Evolutionary conservation across 2,329 filamentous ascomycete genomes (phyloP).

Genomic region (Rhynchosporium secalis): DNA sequence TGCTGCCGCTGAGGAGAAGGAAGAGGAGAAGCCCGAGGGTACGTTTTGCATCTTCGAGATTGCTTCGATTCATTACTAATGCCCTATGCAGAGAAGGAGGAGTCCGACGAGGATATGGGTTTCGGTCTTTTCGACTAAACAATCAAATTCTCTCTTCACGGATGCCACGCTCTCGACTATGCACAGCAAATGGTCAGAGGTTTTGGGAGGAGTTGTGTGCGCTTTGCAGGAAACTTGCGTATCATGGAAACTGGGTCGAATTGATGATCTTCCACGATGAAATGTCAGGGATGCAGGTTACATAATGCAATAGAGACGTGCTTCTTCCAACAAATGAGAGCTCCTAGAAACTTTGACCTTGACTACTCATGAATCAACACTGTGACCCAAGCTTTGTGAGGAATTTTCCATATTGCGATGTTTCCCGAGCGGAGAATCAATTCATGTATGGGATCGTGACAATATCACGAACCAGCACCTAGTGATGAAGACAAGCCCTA

Average conservation of each 20-base stretch:
- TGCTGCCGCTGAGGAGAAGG: slow-evolving; percentile 62
- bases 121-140: slow-evolving; percentile 76
- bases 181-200: slow-evolving; percentile 29
- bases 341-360: neutral
- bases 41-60: slow-evolving; percentile 51
- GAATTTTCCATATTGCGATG: too few relatives aligned
- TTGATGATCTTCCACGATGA: slow-evolving; percentile 29
- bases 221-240: slow-evolving; percentile 36
- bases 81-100: slow-evolving; percentile 55
- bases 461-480: too few relatives aligned
- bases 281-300: slow-evolving; percentile 32
- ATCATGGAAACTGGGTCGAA: slow-evolving; percentile 32
- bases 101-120: slow-evolving; percentile 76
- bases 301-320: slow-evolving; percentile 39
- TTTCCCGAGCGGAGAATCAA: too few relatives aligned
- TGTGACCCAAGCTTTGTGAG: neutral
- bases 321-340: slow-evolving; percentile 34
- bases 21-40: slow-evolving; percentile 80
- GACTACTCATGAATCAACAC: neutral
- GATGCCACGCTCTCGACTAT: slow-evolving; percentile 32
- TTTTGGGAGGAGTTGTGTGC: slow-evolving; percentile 37
- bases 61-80: slow-evolving; percentile 30
- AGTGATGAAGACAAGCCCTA: too few relatives aligned
- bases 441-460: too few relatives aligned
- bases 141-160: slow-evolving; percentile 32